phyloP scores from a whole-genome alignment of 352 stramenopile genomes.

The Phytophthora sojae region DNA sequence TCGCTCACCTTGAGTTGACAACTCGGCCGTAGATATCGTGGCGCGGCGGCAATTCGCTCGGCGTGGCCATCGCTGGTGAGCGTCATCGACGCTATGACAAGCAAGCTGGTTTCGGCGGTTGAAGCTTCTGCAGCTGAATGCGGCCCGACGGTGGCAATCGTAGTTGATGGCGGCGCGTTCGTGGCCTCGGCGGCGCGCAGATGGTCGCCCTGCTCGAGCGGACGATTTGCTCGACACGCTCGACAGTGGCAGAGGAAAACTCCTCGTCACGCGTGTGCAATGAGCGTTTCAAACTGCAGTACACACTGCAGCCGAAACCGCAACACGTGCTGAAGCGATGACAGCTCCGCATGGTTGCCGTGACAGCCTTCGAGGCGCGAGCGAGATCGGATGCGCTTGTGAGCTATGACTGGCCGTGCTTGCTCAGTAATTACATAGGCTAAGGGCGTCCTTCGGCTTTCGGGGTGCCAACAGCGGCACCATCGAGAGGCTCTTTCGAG shows the following conservation, averaged over 20 bases:
- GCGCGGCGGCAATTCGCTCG: not conserved
- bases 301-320: not conserved
- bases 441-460: too few species aligned
- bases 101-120: not conserved
- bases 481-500: not conserved
- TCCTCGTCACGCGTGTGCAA: slow-evolving; percentile 18
- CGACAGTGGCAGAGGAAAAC: slow-evolving; percentile 10
- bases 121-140: slow-evolving; percentile 1
- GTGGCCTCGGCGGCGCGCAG: slow-evolving; percentile 9
- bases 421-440: too few species aligned
- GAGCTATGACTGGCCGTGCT: not conserved
- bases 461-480: not conserved
- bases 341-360: not conserved
- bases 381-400: not conserved
- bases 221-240: not conserved
- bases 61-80: not conserved
- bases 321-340: slow-evolving; percentile 14
- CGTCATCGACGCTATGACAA: not conserved
- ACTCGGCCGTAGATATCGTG: not conserved
- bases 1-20: not conserved
- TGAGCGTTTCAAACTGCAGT: slow-evolving; percentile 28
- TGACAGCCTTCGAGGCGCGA: not conserved
- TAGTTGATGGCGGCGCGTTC: slow-evolving; percentile 2
- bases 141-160: not conserved
- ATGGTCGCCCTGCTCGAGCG: not conserved